Base-by-base conservation (phyloP, 805 yeast genomes). In the Aciculoconidium aculeatum region DNA sequence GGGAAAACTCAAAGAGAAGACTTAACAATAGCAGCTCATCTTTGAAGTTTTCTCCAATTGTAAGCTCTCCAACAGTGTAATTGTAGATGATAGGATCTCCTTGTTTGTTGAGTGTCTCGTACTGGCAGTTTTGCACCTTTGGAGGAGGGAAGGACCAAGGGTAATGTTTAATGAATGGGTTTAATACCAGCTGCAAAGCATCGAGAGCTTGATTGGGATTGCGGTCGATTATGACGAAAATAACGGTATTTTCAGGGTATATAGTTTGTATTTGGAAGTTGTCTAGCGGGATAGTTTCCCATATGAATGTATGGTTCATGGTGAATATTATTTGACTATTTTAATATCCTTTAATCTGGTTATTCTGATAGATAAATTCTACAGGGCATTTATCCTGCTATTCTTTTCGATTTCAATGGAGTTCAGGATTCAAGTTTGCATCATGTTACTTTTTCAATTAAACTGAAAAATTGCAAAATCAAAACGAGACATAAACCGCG, bases 21-120 rank as follows among this genome's bases (percentile, higher is more conserved):
- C 55, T 47, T 1, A 66, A 46, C 4, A 74, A 37, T 5, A 77
- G 44, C 51, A 66, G 53, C 32, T 67, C 70, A 40, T 75, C 80
- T 8, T 51, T 55, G 12, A 54, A 32, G 9, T 55, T 46, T 17
- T 65, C 69, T 12, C 71, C 76, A 32, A 62, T 67, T 1, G 44
- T 58, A n/a, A 67, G 35, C 20, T 56, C 58, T 0, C 72, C 70
- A 31, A 64, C 57, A 5, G 65, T 47, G 30, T 53, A 63, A 3
- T 40, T 32, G 8, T 35, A 31, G n/a, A 22, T 12, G 10, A 29
- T n/a, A 4, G 15, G 3, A 10, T 20, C 18, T 7, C 28, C 26
- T 6, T 25, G 25, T n/a, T 24, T 30, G 21, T 27, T 32, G 8
- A n/a, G 13, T 15, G 18, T 15, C 11, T 23, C 20, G 8, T 30